Evolutionary conservation across 805 yeast genomes (phyloP), one percentile per base, ranked within the genome.

Genomic region (Huiozyma sinensis): DNA sequence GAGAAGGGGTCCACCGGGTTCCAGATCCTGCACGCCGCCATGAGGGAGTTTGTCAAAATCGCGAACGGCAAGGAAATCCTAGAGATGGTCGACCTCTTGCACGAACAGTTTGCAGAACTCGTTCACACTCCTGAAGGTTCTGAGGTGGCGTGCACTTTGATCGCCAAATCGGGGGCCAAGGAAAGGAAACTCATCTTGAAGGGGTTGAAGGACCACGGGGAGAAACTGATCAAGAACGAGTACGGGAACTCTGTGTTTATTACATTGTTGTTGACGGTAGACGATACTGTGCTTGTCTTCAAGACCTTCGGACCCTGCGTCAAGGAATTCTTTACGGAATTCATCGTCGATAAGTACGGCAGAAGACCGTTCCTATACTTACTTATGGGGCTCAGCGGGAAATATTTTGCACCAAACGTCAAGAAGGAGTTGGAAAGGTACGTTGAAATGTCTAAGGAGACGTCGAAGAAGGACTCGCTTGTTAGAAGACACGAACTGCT

Each of bases 1-100:
- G 90, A 83, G 61, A 90, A 90, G 66, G 97, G 97, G 6, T 87
- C 96, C 2, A 83, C 95, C 28, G 97, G 97, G 35, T 90, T 90
- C 73, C 95, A 88, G 63, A 83, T 90, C 51, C 75, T 90, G 61
- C 97, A 90, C 64, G 95, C 96, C 34, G 96, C 95, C 42, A 87
- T 90, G 95, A 81, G 74, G 60, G 96, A 90, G 63, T 87, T 83
- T 57, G 75, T 79, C 40, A 75, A 79, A 49, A 81, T 87, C 47
- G 77, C 87, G 50, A 77, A 77, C 48, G 63, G 54, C 28, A 72
- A 74, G 36, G 90, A 86, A 62, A 75, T 80, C 46, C 73, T 83
- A 53, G 95, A 85, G 44, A 80, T 90, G 57, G 77, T 88, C 52
- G 96, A 88, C 48, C 67, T 87, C 38, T 68, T 90, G 49, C 75